Percentiles rank a stretch among this genome's conserved stretches.
Evolutionary conservation across 345 rosid genomes (phyloP).

Genomic region (Lepidium sativum): DNA sequence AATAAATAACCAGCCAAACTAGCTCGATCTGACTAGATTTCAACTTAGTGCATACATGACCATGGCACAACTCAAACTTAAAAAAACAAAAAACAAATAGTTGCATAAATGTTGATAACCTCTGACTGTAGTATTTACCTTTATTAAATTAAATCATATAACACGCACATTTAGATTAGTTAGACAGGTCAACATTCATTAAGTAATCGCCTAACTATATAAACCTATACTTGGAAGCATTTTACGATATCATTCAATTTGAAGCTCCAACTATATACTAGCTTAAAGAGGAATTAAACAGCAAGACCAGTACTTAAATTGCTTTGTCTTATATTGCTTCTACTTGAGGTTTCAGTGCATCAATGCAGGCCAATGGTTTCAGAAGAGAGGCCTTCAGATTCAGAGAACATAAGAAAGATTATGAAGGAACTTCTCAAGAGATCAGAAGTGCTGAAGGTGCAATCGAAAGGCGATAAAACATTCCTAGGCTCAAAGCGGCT

Average conservation of each 20-base stretch:
- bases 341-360: slow-evolving; percentile 15
- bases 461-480: neutral
- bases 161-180: slow-evolving; percentile 1
- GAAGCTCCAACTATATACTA: neutral
- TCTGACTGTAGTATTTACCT: neutral
- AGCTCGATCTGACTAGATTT: slow-evolving; percentile 19
- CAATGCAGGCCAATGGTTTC: slow-evolving; percentile 24
- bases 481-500: slow-evolving; percentile 25
- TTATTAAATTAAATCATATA: neutral
- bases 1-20: slow-evolving; percentile 12
- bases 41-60: slow-evolving; percentile 20
- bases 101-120: neutral
- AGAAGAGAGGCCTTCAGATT: slow-evolving; percentile 15
- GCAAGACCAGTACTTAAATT: neutral
- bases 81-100: neutral
- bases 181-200: slow-evolving; percentile 22
- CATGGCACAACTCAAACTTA: neutral
- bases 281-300: neutral
- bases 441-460: slow-evolving; percentile 22
- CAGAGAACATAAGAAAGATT: slow-evolving; percentile 17
- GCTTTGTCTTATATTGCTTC: slow-evolving; percentile 20
- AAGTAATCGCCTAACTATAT: slow-evolving; percentile 22
- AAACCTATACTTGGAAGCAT: slow-evolving; percentile 15
- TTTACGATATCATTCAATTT: slow-evolving; percentile 10
- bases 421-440: slow-evolving; percentile 20